These are phyloP conservation scores for Phaseolus lunatus DNA, from an alignment of 306 rosid species.

Conservation along the genomic window DNA sequence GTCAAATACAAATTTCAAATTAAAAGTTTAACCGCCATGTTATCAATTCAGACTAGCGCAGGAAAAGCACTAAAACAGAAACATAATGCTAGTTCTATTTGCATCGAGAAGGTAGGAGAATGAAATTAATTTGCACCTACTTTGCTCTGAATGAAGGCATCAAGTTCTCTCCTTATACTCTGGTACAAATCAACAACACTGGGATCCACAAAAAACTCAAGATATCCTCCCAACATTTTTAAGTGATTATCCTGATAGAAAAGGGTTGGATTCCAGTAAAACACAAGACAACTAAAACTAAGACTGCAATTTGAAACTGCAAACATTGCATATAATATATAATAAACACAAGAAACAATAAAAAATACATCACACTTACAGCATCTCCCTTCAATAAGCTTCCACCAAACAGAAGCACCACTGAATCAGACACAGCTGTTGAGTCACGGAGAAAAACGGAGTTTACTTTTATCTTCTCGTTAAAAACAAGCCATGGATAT, in stretches of 20 bases:
- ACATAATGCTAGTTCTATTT: constrained; percentile 36
- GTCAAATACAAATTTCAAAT: constrained; percentile 43
- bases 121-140: constrained; percentile 57
- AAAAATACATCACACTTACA: constrained; percentile 55
- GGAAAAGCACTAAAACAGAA: constrained; percentile 31
- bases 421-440: constrained; percentile 88
- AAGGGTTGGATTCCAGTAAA: constrained; percentile 30
- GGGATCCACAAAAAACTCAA: constrained; percentile 91
- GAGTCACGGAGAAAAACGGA: constrained; percentile 97
- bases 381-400: constrained; percentile 69
- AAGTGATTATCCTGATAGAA: constrained; percentile 81
- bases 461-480: constrained; percentile 96
- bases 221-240: constrained; percentile 94
- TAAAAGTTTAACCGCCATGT: constrained; percentile 4
- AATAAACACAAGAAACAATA: constrained; percentile 17
- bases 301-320: background rate
- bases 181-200: constrained; percentile 74
- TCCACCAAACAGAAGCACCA: constrained; percentile 92
- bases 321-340: constrained; percentile 2
- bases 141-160: constrained; percentile 79
- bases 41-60: background rate
- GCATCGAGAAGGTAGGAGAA: constrained; percentile 26
- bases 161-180: constrained; percentile 75
- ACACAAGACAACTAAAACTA: constrained; percentile 25
- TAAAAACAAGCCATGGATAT: constrained; percentile 95